Evolutionary conservation across 495 filamentous ascomycete species (phyloP).

Genomic region (Penicillium bialowiezense): DNA sequence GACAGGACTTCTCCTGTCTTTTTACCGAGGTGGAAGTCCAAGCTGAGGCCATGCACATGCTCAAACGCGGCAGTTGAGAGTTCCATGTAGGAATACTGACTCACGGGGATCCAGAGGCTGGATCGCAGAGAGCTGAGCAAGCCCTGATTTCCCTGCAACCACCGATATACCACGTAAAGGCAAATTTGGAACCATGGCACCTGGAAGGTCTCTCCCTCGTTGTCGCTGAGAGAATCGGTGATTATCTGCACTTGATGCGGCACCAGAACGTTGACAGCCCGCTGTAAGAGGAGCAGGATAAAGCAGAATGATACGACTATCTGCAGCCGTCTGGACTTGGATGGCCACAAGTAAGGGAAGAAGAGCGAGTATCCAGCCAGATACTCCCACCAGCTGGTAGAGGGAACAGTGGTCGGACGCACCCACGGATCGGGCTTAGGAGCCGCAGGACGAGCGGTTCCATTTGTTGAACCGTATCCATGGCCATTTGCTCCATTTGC

Average conservation of each 20-base stretch:
- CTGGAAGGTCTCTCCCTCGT: slow-evolving; percentile 41
- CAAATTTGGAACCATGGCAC: slow-evolving; percentile 71
- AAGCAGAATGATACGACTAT: slow-evolving; percentile 73
- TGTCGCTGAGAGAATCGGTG: slow-evolving; percentile 59
- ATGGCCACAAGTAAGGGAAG: slow-evolving; percentile 90
- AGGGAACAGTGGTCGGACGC: slow-evolving; percentile 61
- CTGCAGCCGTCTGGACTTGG: slow-evolving; percentile 67
- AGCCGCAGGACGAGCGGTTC: slow-evolving; percentile 32
- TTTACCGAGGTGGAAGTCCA: slow-evolving; percentile 96
- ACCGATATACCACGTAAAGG: slow-evolving; percentile 74
- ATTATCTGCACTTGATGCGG: slow-evolving; percentile 74
- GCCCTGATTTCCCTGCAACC: slow-evolving; percentile 86
- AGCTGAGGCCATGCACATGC: slow-evolving; percentile 89
- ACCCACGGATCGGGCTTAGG: slow-evolving; percentile 58
- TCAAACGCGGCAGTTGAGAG: slow-evolving; percentile 94
- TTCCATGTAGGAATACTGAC: slow-evolving; percentile 94
- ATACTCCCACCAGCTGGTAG: slow-evolving; percentile 87
- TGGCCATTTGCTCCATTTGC: slow-evolving; percentile 41
- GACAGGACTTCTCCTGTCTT: slow-evolving; percentile 95
- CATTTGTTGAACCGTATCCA: slow-evolving; percentile 50
- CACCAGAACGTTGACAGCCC: slow-evolving; percentile 74
- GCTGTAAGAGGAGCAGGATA: slow-evolving; percentile 65
- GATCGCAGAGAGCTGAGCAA: slow-evolving; percentile 78
- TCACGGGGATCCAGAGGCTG: slow-evolving; percentile 89
- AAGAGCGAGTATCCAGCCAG: slow-evolving; percentile 83